Evolutionary conservation across 352 stramenopile genomes (phyloP).

Genomic region (Phytophthora brassicae): DNA sequence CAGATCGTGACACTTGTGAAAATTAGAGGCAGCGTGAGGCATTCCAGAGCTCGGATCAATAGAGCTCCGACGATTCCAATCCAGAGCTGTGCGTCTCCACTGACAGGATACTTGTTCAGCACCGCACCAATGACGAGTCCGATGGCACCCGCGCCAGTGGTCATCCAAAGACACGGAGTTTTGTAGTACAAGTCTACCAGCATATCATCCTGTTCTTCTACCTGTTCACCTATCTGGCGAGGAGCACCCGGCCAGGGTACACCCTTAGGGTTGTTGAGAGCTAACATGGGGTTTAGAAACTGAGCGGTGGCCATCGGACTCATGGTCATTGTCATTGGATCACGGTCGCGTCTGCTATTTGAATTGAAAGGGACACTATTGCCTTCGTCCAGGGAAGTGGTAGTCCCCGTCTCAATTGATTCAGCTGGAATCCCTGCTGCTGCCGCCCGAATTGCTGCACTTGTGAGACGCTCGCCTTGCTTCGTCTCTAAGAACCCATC

Average conservation of each 20-base stretch:
- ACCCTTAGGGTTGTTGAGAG: conserved; percentile 48
- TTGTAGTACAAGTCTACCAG: conserved; percentile 53
- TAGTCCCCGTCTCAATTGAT: conserved; percentile 25
- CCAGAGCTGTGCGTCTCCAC: conserved; percentile 34
- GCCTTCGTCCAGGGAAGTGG: conserved; percentile 15
- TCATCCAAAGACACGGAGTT: conserved; percentile 46
- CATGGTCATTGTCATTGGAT: conserved; percentile 60
- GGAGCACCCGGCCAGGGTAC: conserved; percentile 18
- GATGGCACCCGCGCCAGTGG: conserved; percentile 32
- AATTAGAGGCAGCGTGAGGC: conserved; percentile 63
- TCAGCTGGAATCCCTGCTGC: conserved; percentile 21
- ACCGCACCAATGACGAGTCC: conserved; percentile 40
- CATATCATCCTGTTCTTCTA: conserved; percentile 41
- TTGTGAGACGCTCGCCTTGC: conserved; percentile 17
- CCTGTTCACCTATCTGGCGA: not conserved
- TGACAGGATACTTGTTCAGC: conserved; percentile 36
- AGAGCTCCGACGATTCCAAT: conserved; percentile 43
- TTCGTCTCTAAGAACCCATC: conserved; percentile 30
- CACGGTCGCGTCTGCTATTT: conserved; percentile 12
- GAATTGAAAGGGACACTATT: conserved; percentile 18
- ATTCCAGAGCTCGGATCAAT: conserved; percentile 43
- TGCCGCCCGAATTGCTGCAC: conserved; percentile 10
- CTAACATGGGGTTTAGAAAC: conserved; percentile 49
- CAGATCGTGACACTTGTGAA: conserved; percentile 72
- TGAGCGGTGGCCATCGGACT: conserved; percentile 52